phyloP scores from a whole-genome alignment of 371 early-diverging fungal genomes.

The Rhizopus stolonifer region DNA sequence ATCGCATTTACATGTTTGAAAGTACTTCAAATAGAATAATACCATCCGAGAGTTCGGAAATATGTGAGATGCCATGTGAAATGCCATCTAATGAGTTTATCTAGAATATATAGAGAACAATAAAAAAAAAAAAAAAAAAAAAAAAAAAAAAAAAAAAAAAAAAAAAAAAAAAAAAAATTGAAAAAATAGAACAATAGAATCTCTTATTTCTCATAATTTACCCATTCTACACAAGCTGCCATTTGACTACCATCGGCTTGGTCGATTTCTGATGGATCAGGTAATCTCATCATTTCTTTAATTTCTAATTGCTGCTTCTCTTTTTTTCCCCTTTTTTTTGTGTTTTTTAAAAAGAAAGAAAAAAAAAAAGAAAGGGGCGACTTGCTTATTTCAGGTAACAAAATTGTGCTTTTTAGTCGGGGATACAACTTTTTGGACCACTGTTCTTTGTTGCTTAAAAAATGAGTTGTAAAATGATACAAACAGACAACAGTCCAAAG shows the following conservation, averaged over 20 bases:
- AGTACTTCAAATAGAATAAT: conserved; percentile 79
- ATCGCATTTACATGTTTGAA: conserved; percentile 73
- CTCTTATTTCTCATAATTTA: conserved; percentile 13
- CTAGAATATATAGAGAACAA: conserved; percentile 33
- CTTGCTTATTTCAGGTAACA: conserved; percentile 3
- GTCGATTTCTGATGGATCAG: conserved; percentile 6
- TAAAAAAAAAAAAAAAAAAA: too few species aligned
- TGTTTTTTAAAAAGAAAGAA: conserved; percentile 2
- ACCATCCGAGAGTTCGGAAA: conserved; percentile 80
- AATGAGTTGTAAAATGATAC: too few species aligned
- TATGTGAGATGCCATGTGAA: conserved; percentile 55
- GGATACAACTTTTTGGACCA: too few species aligned
- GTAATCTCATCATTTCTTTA: conserved; percentile 19
- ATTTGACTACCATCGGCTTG: conserved; percentile 28
- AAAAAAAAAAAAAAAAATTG: too few species aligned
- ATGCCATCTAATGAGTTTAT: conserved; percentile 74
- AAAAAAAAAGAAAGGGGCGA: conserved; percentile 4
- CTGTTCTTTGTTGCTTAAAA: too few species aligned
- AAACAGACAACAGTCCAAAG: too few species aligned
- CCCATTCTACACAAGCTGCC: conserved; percentile 44
- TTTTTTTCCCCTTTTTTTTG: conserved; percentile 1
- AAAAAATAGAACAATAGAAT: neutral
- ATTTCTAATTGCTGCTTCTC: conserved; percentile 1
- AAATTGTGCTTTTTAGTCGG: conserved; percentile 5
- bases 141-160: too few species aligned